These are phyloP conservation scores for Ophiocordyceps unilateralis DNA, from an alignment of 2,329 filamentous ascomycete species.

Conservation along the genomic window DNA sequence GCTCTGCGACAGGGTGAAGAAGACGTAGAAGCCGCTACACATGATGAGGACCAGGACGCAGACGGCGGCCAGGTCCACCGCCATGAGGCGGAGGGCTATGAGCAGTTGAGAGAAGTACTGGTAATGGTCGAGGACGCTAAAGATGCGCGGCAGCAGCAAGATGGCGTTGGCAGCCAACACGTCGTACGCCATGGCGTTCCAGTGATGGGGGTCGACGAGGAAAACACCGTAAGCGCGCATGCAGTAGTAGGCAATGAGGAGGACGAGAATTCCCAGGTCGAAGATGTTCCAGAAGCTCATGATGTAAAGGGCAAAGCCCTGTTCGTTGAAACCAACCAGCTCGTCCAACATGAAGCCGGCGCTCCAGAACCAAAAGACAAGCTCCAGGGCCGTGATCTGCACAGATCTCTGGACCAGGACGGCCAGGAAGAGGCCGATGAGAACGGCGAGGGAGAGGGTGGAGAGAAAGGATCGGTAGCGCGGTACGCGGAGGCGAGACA, in stretches of 20 bases:
- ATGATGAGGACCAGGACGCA: conserved; percentile 70
- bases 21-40: conserved; percentile 90
- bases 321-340: conserved; percentile 88
- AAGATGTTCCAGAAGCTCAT: conserved; percentile 98
- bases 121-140: conserved; percentile 87
- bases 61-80: conserved; percentile 70
- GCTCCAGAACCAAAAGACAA: conserved; percentile 96
- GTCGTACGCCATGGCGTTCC: conserved; percentile 80
- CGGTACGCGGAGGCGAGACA: conserved; percentile 78
- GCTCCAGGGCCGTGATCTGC: conserved; percentile 67
- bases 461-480: conserved; percentile 84
- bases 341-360: conserved; percentile 95
- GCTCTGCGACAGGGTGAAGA: conserved; percentile 68
- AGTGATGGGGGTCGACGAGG: conserved; percentile 54
- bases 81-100: conserved; percentile 90
- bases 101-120: conserved; percentile 90
- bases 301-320: conserved; percentile 89
- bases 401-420: conserved; percentile 62
- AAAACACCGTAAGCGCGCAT: conserved; percentile 79
- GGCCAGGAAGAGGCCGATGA: conserved; percentile 72
- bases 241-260: conserved; percentile 79
- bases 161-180: conserved; percentile 86
- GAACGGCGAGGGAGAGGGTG: conserved; percentile 68
- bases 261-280: conserved; percentile 71
- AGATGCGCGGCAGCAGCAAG: conserved; percentile 74